phyloP scores from a whole-genome alignment of 805 yeast genomes.

The Scheffersomyces lignosus region DNA sequence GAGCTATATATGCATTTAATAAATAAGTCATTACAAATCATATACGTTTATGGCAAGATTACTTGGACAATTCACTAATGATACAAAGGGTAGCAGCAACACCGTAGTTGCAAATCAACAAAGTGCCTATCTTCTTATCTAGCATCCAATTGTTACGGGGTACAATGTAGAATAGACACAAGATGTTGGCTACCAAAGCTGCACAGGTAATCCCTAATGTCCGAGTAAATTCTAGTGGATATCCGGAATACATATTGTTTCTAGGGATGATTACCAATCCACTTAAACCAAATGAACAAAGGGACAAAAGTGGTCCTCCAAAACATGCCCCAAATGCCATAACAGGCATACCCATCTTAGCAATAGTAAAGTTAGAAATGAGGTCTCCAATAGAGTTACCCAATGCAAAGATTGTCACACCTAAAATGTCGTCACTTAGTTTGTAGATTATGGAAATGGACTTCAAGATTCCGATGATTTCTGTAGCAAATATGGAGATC shows the following conservation, averaged over 20 bases:
- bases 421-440: slow-evolving; percentile 77
- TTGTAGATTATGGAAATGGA: slow-evolving; percentile 58
- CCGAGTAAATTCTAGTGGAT: slow-evolving; percentile 15
- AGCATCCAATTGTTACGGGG: slow-evolving; percentile 30
- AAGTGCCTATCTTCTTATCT: slow-evolving; percentile 32
- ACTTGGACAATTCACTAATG: slow-evolving; percentile 16
- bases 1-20: too few species aligned
- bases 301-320: slow-evolving; percentile 84
- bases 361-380: slow-evolving; percentile 78
- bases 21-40: too few species aligned
- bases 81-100: slow-evolving; percentile 26
- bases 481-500: slow-evolving; percentile 69
- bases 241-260: slow-evolving; percentile 9
- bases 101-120: slow-evolving; percentile 32
- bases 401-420: slow-evolving; percentile 84
- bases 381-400: slow-evolving; percentile 94
- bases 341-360: slow-evolving; percentile 76
- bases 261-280: slow-evolving; percentile 42
- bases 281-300: slow-evolving; percentile 80
- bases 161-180: slow-evolving; percentile 17
- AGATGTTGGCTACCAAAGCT: slow-evolving; percentile 22
- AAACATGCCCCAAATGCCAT: slow-evolving; percentile 96
- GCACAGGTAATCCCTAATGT: slow-evolving; percentile 22
- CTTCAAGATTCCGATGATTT: slow-evolving; percentile 64
- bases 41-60: neutral